Percentiles rank a stretch among this genome's conserved stretches.
These are phyloP conservation scores for Ascomycota sp. DNA, from an alignment of 2,329 filamentous ascomycete species.

Conservation along the genomic window DNA sequence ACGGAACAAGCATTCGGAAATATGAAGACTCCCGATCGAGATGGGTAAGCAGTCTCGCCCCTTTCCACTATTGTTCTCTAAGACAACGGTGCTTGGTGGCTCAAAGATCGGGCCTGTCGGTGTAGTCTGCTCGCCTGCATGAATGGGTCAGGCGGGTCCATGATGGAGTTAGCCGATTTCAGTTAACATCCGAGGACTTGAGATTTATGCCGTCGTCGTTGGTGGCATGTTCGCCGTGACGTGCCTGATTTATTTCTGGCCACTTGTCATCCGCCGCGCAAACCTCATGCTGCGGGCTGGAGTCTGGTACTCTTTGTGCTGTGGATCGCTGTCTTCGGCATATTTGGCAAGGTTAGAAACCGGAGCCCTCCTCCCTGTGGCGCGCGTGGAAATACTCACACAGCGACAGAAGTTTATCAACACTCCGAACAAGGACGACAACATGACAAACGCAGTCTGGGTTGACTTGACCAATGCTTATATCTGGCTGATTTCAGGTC, in stretches of 20 bases:
- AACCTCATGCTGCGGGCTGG: slow-evolving; percentile 38
- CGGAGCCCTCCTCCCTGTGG: too few relatives aligned
- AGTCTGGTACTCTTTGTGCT: slow-evolving; percentile 54
- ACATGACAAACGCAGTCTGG: slow-evolving; percentile 77
- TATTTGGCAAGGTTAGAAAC: slow-evolving; percentile 46
- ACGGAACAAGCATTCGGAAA: too few relatives aligned
- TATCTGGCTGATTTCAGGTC: slow-evolving; percentile 50
- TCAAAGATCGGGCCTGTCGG: too few relatives aligned
- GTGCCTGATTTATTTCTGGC: slow-evolving; percentile 42
- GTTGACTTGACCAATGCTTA: slow-evolving; percentile 55
- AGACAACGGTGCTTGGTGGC: too few relatives aligned
- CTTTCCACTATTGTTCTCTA: too few relatives aligned
- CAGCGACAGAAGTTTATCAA: slow-evolving; percentile 43
- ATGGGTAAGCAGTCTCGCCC: slow-evolving; percentile 40
- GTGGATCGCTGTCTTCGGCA: slow-evolving; percentile 64
- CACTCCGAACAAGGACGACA: slow-evolving; percentile 33
- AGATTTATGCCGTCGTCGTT: slow-evolving; percentile 54
- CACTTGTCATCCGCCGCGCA: slow-evolving; percentile 33
- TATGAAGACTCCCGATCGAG: slow-evolving; percentile 37
- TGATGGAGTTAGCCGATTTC: not conserved
- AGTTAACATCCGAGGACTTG: not conserved
- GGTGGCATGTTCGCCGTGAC: slow-evolving; percentile 45
- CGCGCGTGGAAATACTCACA: not conserved
- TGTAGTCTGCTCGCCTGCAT: not conserved
- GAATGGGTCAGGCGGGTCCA: not conserved